These are phyloP conservation scores for Exobasidium rhododendri DNA, from an alignment of 1,284 basidiomycete species.

Conservation along the genomic window DNA sequence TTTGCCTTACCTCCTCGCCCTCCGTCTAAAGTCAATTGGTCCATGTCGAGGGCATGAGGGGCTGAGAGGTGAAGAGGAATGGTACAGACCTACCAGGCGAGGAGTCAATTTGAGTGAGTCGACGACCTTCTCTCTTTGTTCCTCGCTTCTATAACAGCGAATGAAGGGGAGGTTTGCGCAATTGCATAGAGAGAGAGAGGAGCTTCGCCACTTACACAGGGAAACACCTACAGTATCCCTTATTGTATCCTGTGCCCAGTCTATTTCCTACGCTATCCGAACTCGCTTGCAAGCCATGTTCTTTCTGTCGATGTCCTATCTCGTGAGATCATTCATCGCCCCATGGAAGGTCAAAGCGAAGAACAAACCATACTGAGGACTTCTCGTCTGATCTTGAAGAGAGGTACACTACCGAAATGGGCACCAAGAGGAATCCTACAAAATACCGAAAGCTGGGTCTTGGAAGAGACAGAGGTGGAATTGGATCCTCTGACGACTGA, in stretches of 20 bases:
- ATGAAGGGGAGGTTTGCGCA: too few species aligned
- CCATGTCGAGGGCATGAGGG: too few species aligned
- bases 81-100: not conserved
- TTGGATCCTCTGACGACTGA: conserved; percentile 22
- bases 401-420: conserved; percentile 85
- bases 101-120: not conserved
- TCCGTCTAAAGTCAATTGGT: too few species aligned
- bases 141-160: too few species aligned
- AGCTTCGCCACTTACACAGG: too few species aligned
- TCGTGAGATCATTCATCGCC: conserved; percentile 58
- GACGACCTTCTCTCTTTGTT: not conserved
- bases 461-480: conserved; percentile 53
- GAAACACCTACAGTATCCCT: conserved; percentile 64
- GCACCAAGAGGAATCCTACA: conserved; percentile 72
- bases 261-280: conserved; percentile 93
- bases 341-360: conserved; percentile 10
- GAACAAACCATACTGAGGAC: conserved; percentile 71
- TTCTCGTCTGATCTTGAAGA: conserved; percentile 85
- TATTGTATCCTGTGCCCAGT: conserved; percentile 88
- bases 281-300: conserved; percentile 90
- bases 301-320: conserved; percentile 91
- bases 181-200: too few species aligned
- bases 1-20: too few species aligned
- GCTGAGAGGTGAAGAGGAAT: not conserved
- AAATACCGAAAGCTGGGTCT: conserved; percentile 52